Evolutionary conservation across 176 grass and related monocot species (phyloP).

Genomic region (Calamus simplicifolius): DNA sequence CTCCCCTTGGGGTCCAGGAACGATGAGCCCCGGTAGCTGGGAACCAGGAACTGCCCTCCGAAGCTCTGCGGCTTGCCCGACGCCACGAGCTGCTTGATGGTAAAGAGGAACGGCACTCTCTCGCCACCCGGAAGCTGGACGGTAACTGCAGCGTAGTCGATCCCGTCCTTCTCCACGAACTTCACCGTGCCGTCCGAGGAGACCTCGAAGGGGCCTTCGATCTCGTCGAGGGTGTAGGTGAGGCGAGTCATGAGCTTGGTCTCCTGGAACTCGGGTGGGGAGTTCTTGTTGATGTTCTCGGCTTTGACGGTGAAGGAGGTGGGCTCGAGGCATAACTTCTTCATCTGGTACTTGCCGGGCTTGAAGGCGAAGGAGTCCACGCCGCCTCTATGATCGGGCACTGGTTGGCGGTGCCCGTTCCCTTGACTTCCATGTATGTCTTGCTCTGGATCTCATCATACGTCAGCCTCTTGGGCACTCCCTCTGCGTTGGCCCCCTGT

Average conservation of each 20-base stretch:
- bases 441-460: slow-evolving; percentile 86
- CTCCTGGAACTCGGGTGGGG: slow-evolving; percentile 67
- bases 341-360: slow-evolving; percentile 68
- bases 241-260: slow-evolving; percentile 94
- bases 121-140: slow-evolving; percentile 74
- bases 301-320: slow-evolving; percentile 87
- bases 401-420: slow-evolving; percentile 75
- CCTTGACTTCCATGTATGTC: slow-evolving; percentile 92
- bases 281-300: slow-evolving; percentile 63
- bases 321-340: slow-evolving; percentile 80
- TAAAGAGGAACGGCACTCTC: slow-evolving; percentile 87
- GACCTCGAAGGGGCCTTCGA: slow-evolving; percentile 74
- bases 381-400: slow-evolving; percentile 62
- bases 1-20: slow-evolving; percentile 89
- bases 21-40: slow-evolving; percentile 68
- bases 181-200: slow-evolving; percentile 42
- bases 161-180: slow-evolving; percentile 84
- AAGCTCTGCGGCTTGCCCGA: slow-evolving; percentile 80
- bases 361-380: slow-evolving; percentile 60
- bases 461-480: slow-evolving; percentile 51
- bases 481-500: slow-evolving; percentile 71
- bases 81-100: slow-evolving; percentile 72
- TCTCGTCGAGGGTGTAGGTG: slow-evolving; percentile 88
- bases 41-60: slow-evolving; percentile 64
- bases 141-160: slow-evolving; percentile 80